These are phyloP conservation scores for Aethionema arabicum DNA, from an alignment of 345 rosid species.

Conservation along the genomic window DNA sequence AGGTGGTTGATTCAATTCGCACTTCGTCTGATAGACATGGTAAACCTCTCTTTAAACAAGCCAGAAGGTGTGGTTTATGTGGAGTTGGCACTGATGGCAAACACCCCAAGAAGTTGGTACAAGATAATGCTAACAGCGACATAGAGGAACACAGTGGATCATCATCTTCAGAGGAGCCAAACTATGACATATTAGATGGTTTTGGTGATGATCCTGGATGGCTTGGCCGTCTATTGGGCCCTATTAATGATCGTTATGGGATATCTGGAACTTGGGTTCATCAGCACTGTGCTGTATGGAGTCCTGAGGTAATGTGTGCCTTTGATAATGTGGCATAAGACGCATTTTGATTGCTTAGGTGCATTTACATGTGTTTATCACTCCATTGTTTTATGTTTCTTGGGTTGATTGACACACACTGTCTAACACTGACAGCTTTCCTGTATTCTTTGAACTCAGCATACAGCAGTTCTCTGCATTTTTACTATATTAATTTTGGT, in stretches of 20 bases:
- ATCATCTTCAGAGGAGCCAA: slow-evolving; percentile 81
- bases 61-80: slow-evolving; percentile 90
- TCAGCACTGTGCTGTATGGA: slow-evolving; percentile 97
- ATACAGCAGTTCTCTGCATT: slow-evolving; percentile 6
- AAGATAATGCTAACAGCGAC: slow-evolving; percentile 72
- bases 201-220: slow-evolving; percentile 92
- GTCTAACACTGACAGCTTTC: slow-evolving; percentile 1
- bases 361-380: slow-evolving; percentile 21
- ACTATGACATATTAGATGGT: slow-evolving; percentile 92
- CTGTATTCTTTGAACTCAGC: slow-evolving; percentile 20
- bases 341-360: slow-evolving; percentile 19
- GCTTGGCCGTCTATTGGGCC: slow-evolving; percentile 95
- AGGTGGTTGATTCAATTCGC: slow-evolving; percentile 34
- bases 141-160: slow-evolving; percentile 73
- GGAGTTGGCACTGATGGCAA: slow-evolving; percentile 95
- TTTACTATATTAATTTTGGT: neutral
- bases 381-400: slow-evolving; percentile 2
- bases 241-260: slow-evolving; percentile 90
- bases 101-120: slow-evolving; percentile 75
- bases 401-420: slow-evolving; percentile 15
- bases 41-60: slow-evolving; percentile 61
- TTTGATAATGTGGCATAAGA: slow-evolving; percentile 11
- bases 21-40: slow-evolving; percentile 38
- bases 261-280: slow-evolving; percentile 99
- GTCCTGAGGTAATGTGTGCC: slow-evolving; percentile 78